Percentiles rank a stretch among this genome's conserved stretches.
Conservation (phyloP, 2,329 filamentous ascomycete genomes). For the Cordyceps farinosa region DNA sequence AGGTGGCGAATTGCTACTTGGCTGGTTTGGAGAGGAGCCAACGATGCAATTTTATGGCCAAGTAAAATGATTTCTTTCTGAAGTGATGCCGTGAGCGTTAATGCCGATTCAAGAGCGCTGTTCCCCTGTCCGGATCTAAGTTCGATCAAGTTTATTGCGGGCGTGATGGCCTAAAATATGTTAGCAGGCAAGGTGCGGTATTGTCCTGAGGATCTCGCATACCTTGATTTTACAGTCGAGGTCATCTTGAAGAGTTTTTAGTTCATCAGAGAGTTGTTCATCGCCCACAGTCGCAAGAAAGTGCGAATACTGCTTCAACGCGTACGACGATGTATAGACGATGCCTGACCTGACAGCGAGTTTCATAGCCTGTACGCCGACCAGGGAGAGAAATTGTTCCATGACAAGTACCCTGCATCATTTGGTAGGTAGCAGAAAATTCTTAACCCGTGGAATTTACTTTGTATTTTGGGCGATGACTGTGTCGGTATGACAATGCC, state of each 20-base stretch:
- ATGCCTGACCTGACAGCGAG: conserved; percentile 89
- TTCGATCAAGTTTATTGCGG: conserved; percentile 88
- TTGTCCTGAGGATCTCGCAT: conserved; percentile 15
- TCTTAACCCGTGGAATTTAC: neutral
- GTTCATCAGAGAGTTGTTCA: conserved; percentile 61
- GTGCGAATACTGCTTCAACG: conserved; percentile 75
- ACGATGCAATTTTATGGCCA: conserved; percentile 68
- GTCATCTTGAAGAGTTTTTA: conserved; percentile 66
- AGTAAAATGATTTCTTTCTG: conserved; percentile 79
- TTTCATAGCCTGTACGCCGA: conserved; percentile 74
- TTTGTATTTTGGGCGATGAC: neutral
- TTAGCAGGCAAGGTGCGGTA: conserved; percentile 7
- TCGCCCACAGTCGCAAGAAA: conserved; percentile 76
- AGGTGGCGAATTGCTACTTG: conserved; percentile 29
- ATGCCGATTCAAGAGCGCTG: conserved; percentile 71
- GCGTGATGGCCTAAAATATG: conserved; percentile 69
- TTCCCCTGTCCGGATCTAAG: conserved; percentile 66
- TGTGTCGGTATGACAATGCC: neutral
- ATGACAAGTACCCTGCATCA: conserved; percentile 32
- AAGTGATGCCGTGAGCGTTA: conserved; percentile 76
- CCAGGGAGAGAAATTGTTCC: conserved; percentile 59
- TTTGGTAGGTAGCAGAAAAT: too few relatives aligned
- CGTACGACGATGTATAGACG: conserved; percentile 78
- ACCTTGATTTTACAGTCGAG: conserved; percentile 84
- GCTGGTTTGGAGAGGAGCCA: conserved; percentile 60